Evolutionary conservation across 768 basidiomycete genomes (phyloP).

Genomic region (Fomitopsis serialis): DNA sequence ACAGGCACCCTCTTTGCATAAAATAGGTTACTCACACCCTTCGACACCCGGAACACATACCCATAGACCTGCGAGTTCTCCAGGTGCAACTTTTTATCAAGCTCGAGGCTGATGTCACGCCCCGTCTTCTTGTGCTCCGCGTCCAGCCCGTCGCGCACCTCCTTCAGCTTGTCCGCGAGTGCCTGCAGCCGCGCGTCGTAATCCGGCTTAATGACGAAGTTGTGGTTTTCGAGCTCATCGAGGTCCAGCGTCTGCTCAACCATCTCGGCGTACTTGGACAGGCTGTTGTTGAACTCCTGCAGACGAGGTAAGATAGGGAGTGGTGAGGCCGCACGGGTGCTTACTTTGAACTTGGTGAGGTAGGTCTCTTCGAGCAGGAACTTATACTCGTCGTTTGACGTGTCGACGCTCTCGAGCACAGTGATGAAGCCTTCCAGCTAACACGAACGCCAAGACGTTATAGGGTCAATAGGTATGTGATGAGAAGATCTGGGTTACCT

Average conservation of each 20-base stretch:
- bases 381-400: conserved; percentile 40
- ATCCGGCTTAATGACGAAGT: conserved; percentile 88
- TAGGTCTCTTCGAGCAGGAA: conserved; percentile 66
- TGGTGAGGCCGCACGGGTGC: conserved; percentile 7
- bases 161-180: conserved; percentile 60
- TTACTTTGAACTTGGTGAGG: conserved; percentile 53
- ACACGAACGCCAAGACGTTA: neutral
- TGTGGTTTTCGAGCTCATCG: conserved; percentile 77
- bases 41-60: conserved; percentile 90
- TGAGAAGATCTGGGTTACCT: too few relatives aligned
- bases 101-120: conserved; percentile 68
- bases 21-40: conserved; percentile 54
- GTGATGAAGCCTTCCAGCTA: conserved; percentile 76
- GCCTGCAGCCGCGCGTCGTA: conserved; percentile 75
- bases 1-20: neutral
- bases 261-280: conserved; percentile 86
- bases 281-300: conserved; percentile 56
- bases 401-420: conserved; percentile 46
- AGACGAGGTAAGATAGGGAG: neutral
- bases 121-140: conserved; percentile 70
- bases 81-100: conserved; percentile 93
- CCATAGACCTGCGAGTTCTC: conserved; percentile 89
- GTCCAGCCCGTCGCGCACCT: conserved; percentile 76
- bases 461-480: too few relatives aligned
- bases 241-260: conserved; percentile 95